These are phyloP conservation scores for Favolaschia claudopus DNA, from an alignment of 768 basidiomycete genomes.

Conservation along the genomic window DNA sequence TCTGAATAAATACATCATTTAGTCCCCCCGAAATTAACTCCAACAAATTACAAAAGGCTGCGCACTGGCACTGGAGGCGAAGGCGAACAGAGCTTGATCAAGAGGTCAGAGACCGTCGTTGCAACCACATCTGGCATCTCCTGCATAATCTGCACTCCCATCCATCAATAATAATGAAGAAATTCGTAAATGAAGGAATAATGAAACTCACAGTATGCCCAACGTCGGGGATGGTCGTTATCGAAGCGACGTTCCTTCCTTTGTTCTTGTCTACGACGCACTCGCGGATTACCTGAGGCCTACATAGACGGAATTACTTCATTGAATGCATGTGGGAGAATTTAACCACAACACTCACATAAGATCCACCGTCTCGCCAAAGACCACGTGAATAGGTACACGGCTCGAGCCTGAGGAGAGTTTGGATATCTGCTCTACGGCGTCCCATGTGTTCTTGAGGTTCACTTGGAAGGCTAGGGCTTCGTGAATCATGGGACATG, in stretches of 20 bases:
- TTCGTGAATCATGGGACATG: slow-evolving; percentile 2
- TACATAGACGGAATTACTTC: too few relatives aligned
- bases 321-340: background rate
- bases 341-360: background rate
- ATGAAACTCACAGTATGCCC: slow-evolving; percentile 3
- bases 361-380: slow-evolving; percentile 1
- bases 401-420: background rate
- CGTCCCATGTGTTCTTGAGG: background rate
- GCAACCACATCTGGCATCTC: slow-evolving; percentile 1
- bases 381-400: slow-evolving; percentile 5
- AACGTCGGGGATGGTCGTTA: slow-evolving; percentile 3
- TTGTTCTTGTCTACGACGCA: background rate
- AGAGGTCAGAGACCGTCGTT: background rate
- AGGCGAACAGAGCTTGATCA: background rate
- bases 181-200: too few relatives aligned
- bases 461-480: slow-evolving; percentile 4
- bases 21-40: too few relatives aligned
- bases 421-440: background rate
- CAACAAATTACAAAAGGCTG: background rate
- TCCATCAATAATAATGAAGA: background rate
- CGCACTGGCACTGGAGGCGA: too few relatives aligned
- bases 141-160: background rate
- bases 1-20: too few relatives aligned
- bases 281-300: slow-evolving; percentile 3
- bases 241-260: background rate